Conservation (phyloP, 345 rosid genomes). For the Rhodamnia argentea region DNA sequence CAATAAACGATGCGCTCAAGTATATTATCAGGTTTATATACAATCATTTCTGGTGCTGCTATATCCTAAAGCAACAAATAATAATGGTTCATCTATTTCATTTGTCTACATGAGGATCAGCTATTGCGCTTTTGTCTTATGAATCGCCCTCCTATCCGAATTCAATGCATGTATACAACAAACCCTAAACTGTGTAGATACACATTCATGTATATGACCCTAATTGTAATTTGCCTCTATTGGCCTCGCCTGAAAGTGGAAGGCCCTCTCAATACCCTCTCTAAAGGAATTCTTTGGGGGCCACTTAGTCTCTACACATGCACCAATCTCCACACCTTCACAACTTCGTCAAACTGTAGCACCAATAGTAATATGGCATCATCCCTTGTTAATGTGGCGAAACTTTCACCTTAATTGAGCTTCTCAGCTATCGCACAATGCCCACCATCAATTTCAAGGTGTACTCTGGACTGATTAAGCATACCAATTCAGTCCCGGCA, state of each 20-base stretch:
- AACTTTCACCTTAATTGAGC: not conserved
- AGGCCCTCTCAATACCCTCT: not conserved
- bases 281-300: not conserved
- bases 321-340: not conserved
- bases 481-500: slow-evolving; percentile 71
- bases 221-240: not conserved
- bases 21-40: not conserved
- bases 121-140: not conserved
- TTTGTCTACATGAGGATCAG: not conserved
- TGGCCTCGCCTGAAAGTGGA: not conserved
- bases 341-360: not conserved
- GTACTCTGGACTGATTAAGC: slow-evolving; percentile 12
- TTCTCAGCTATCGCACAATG: not conserved
- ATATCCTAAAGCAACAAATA: not conserved
- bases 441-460: not conserved
- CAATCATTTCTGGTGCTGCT: not conserved
- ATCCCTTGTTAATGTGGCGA: not conserved
- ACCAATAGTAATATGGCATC: not conserved
- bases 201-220: not conserved
- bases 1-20: not conserved
- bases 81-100: not conserved
- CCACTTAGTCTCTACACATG: not conserved
- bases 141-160: not conserved
- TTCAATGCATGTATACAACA: not conserved
- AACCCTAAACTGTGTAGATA: not conserved